These are phyloP conservation scores for Dimocarpus longan DNA, from an alignment of 345 rosid genomes.

Conservation along the genomic window DNA sequence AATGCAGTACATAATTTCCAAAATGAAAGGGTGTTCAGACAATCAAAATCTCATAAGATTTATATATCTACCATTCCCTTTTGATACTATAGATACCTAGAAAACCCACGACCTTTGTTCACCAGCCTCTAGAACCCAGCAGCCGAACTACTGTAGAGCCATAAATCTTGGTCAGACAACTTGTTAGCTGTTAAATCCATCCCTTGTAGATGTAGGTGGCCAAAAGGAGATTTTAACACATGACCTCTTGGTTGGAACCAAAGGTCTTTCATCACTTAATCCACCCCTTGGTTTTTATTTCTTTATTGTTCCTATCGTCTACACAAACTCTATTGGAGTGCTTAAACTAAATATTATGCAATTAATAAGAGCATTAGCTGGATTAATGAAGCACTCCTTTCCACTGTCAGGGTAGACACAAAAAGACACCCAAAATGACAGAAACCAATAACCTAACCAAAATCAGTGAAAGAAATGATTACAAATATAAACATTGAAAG, in stretches of 20 bases:
- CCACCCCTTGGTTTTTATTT: neutral
- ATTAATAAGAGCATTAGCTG: neutral
- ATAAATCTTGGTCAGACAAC: neutral
- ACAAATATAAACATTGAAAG: neutral
- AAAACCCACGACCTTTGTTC: neutral
- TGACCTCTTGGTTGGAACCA: neutral
- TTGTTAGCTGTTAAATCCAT: neutral
- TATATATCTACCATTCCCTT: neutral
- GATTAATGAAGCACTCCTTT: neutral
- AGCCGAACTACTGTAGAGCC: neutral
- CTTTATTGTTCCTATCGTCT: neutral
- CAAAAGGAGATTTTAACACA: neutral
- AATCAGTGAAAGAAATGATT: neutral
- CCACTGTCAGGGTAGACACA: neutral
- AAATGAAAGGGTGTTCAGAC: neutral
- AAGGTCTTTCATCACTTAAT: neutral
- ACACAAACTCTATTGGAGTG: neutral
- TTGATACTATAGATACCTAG: neutral
- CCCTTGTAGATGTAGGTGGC: neutral
- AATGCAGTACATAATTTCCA: neutral
- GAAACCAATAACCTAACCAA: neutral
- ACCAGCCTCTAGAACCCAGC: neutral
- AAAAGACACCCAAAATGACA: neutral
- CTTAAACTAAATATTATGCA: neutral
- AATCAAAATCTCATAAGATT: neutral